These are phyloP conservation scores for Seiridium cupressi DNA, from an alignment of 2,329 filamentous ascomycete genomes.

Conservation along the genomic window DNA sequence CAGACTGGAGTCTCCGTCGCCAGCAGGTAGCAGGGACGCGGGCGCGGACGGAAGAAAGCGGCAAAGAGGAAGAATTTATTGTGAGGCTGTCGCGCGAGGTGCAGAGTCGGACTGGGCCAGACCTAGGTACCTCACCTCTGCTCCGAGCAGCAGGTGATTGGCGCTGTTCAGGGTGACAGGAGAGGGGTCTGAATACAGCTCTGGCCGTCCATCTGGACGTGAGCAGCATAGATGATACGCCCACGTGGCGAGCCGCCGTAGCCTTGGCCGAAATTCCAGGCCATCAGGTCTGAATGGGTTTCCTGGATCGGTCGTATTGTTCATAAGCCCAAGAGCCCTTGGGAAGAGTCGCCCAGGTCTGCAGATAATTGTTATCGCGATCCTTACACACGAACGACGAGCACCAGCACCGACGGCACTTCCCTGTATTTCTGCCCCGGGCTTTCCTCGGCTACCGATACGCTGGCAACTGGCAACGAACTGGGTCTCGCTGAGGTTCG, in stretches of 20 bases:
- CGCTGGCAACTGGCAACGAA: not conserved
- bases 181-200: not conserved
- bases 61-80: constrained; percentile 6
- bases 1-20: too few relatives aligned
- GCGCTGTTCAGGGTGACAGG: not conserved
- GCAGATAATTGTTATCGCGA: not conserved
- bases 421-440: not conserved
- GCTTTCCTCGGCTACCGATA: constrained; percentile 3
- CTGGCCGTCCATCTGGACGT: not conserved
- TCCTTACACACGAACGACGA: not conserved
- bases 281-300: not conserved
- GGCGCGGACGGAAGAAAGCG: not conserved
- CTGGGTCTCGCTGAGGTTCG: too few relatives aligned
- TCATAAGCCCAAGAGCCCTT: not conserved
- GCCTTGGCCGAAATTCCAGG: not conserved
- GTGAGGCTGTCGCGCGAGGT: constrained; percentile 4
- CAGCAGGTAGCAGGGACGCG: not conserved
- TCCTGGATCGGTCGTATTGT: not conserved
- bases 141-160: constrained; percentile 1
- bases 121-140: constrained; percentile 6
- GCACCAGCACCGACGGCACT: not conserved
- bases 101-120: not conserved
- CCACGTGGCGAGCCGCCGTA: constrained; percentile 8
- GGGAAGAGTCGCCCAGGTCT: not conserved
- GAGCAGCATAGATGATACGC: constrained; percentile 7